Conservation (phyloP, 1,139 yeast species). For the Yamadazyma mexicana region DNA sequence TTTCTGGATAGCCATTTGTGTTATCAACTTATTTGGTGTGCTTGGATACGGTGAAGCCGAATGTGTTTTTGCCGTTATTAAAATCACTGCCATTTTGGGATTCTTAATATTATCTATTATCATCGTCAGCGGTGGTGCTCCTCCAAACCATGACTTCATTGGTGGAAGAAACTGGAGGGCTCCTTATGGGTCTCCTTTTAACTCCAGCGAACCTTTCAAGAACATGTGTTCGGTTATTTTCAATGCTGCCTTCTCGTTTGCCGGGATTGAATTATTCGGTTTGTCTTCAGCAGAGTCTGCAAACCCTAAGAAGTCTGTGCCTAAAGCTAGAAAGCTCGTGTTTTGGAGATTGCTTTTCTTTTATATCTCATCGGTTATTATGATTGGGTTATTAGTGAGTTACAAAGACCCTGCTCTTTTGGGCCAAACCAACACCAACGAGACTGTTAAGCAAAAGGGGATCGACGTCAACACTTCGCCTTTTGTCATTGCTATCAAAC, state of each 20-base stretch:
- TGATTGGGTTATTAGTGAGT: constrained; percentile 34
- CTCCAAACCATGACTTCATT: constrained; percentile 32
- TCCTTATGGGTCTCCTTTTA: constrained; percentile 33
- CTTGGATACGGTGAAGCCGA: constrained; percentile 40
- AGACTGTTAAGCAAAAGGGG: constrained; percentile 16
- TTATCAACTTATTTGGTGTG: constrained; percentile 35
- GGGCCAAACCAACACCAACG: constrained; percentile 17
- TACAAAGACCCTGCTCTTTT: constrained; percentile 23
- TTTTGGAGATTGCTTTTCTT: constrained; percentile 35
- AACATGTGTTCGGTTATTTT: constrained; percentile 84
- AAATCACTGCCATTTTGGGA: constrained; percentile 33
- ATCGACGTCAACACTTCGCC: constrained; percentile 43
- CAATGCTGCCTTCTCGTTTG: constrained; percentile 83
- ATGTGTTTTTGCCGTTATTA: constrained; percentile 28
- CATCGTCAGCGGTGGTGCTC: constrained; percentile 35
- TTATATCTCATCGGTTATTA: constrained; percentile 27
- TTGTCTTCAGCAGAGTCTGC: constrained; percentile 36
- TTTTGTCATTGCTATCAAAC: constrained; percentile 39
- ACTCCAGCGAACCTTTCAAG: constrained; percentile 46
- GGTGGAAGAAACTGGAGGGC: constrained; percentile 35
- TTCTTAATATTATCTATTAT: constrained; percentile 31
- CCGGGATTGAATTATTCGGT: constrained; percentile 32
- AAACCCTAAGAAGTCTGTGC: constrained; percentile 33
- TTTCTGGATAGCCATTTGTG: constrained; percentile 29
- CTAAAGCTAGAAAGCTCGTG: constrained; percentile 36